Base-by-base conservation (phyloP, 345 rosid genomes). In the Kandelia obovata region DNA sequence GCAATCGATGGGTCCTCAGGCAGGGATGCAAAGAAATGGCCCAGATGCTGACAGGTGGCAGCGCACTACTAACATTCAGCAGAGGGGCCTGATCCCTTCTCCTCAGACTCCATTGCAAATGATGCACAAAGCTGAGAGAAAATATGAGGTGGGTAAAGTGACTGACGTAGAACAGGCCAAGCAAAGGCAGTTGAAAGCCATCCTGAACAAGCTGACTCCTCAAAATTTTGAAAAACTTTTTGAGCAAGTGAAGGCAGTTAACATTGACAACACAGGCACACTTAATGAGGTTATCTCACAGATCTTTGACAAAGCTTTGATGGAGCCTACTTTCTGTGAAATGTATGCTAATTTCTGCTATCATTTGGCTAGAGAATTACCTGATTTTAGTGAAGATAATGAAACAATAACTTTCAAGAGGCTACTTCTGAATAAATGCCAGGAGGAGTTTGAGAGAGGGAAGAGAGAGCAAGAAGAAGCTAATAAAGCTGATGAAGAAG, bases 251-350 rank as follows among this genome's bases (percentile, higher is more conserved):
- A 86, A 87, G 78, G 87, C 64, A 25, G 98, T 96, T 47, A 89
- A 89, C 65, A 92, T 96, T 52, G 96, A 96, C 77, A 96, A 82
- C 71, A 82, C 81, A 28, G 79, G 10, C 64, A 96, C 97, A 6
- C 99, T 95, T 73, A 71, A 51, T 17, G 90, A 94, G 53, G 90
- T 95, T 60, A 89, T 95, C 74, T 85, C 91, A 9, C 99, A 92
- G 83, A 95, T 95, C 74, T 96, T 92, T 82, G 97, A 92, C 79
- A 92, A 90, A 84, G 99, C 99, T 74, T 84, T 92, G 63, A 92
- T 86, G 92, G 98, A 92, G 84, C 99, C 98, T 59, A 92, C 98
- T 62, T 96, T 96, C 75, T 89, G 97, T 83, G 97, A 96, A 78
- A 96, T 96, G 97, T 96, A 89, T 83, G 96, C 96, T 16, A 74